Percentiles rank a stretch among this genome's conserved stretches.
Conservation (phyloP, 2,329 filamentous ascomycete genomes). For the Fusarium nanum region DNA sequence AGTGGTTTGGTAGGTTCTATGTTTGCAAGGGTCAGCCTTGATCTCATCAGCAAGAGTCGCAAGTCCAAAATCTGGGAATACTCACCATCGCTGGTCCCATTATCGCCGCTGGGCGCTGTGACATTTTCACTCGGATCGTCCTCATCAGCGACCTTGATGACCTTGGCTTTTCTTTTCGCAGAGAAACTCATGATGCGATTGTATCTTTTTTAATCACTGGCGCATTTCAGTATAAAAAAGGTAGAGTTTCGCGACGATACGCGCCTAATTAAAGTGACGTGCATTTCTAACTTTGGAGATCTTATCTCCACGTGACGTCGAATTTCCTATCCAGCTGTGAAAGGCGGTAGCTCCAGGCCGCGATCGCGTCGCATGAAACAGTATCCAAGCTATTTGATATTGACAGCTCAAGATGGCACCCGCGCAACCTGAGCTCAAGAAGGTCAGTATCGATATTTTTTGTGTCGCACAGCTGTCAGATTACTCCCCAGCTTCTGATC, state of each 20-base stretch:
- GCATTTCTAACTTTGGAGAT: slow-evolving; percentile 45
- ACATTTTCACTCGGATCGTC: slow-evolving; percentile 59
- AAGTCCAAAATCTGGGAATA: slow-evolving; percentile 31
- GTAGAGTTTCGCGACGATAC: slow-evolving; percentile 25
- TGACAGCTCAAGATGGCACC: slow-evolving; percentile 82
- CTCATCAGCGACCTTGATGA: slow-evolving; percentile 77
- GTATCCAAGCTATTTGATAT: slow-evolving; percentile 41
- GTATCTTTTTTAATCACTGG: slow-evolving; percentile 15
- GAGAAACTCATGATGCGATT: slow-evolving; percentile 64
- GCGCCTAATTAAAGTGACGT: slow-evolving; percentile 39
- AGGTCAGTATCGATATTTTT: slow-evolving; percentile 68
- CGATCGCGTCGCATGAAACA: slow-evolving; percentile 47
- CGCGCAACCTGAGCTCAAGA: slow-evolving; percentile 98
- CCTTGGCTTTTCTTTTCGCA: slow-evolving; percentile 76
- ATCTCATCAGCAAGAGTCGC: slow-evolving; percentile 51
- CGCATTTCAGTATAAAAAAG: slow-evolving; percentile 4
- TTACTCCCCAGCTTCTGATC: too few species aligned
- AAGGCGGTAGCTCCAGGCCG: slow-evolving; percentile 41
- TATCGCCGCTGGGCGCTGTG: slow-evolving; percentile 40
- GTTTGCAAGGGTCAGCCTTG: slow-evolving; percentile 50
- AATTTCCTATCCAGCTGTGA: slow-evolving; percentile 44
- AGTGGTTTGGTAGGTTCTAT: slow-evolving; percentile 52
- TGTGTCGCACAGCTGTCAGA: background rate
- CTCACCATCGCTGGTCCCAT: slow-evolving; percentile 54
- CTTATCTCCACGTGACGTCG: slow-evolving; percentile 63